A percentile compares a stretch with the other conserved stretches of the same genome.
phyloP scores from a whole-genome alignment of 345 rosid species.

The Aquilaria yunnanensis region DNA sequence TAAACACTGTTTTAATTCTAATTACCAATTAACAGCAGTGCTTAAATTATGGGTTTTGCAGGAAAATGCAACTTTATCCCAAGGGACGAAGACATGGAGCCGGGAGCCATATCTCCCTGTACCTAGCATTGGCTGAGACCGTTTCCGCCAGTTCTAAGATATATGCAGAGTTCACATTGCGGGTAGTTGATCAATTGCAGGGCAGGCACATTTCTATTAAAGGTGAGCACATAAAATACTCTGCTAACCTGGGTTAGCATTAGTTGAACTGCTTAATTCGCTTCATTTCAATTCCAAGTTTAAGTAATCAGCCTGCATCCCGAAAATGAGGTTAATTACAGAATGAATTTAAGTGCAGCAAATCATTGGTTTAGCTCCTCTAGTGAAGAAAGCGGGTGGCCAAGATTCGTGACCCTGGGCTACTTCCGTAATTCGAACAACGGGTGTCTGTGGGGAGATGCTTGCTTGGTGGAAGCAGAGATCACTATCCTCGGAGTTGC shows the following conservation, averaged over 20 bases:
- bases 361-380: conserved; percentile 29
- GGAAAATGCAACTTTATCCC: conserved; percentile 35
- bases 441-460: conserved; percentile 23
- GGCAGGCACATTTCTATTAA: conserved; percentile 21
- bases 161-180: conserved; percentile 23
- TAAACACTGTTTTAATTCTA: no score
- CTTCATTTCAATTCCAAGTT: no score
- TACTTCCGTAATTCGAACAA: conserved; percentile 6
- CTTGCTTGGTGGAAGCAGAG: conserved; percentile 32
- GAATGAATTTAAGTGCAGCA: conserved; percentile 12
- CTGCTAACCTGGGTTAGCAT: no score
- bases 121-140: conserved; percentile 19
- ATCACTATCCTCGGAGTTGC: conserved; percentile 27
- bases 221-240: conserved; percentile 18
- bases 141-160: conserved; percentile 24
- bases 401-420: conserved; percentile 16
- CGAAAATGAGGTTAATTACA: no score
- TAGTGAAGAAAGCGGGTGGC: conserved; percentile 23
- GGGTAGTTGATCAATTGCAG: conserved; percentile 26
- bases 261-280: no score
- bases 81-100: conserved; percentile 24
- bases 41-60: conserved; percentile 8
- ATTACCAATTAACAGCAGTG: no score
- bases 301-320: no score
- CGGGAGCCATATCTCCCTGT: conserved; percentile 22